A percentile compares a stretch with the other conserved stretches of the same genome.
These are phyloP conservation scores for Mortierella sp. DNA, from an alignment of 371 early-diverging fungal genomes.

Conservation along the genomic window DNA sequence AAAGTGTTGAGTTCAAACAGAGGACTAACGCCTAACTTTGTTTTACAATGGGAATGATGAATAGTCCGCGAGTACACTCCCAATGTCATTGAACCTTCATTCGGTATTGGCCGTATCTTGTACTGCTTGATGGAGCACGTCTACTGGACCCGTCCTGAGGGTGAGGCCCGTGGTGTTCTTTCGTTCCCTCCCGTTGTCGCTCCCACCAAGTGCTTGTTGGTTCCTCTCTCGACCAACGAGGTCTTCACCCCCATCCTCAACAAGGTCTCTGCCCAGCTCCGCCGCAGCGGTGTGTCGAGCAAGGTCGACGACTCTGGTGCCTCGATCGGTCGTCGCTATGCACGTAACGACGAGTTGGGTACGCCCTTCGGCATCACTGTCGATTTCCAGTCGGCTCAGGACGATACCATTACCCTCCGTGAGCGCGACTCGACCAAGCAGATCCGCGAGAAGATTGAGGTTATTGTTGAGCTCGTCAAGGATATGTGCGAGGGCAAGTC, in stretches of 20 bases:
- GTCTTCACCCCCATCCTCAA: constrained; percentile 76
- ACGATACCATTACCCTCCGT: constrained; percentile 96
- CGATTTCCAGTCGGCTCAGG: constrained; percentile 97
- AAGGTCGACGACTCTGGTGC: constrained; percentile 92
- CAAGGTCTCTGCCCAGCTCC: constrained; percentile 67
- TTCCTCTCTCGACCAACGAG: constrained; percentile 88
- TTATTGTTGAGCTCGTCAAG: constrained; percentile 79
- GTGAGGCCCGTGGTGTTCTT: constrained; percentile 87
- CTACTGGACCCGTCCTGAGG: constrained; percentile 93
- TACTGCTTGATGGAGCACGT: constrained; percentile 98
- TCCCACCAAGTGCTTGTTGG: constrained; percentile 95
- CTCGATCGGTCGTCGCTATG: constrained; percentile 98
- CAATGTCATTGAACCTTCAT: constrained; percentile 99
- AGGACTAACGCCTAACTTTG: neutral
- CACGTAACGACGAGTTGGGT: constrained; percentile 99
- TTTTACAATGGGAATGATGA: neutral
- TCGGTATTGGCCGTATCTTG: constrained; percentile 99
- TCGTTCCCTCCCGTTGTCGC: constrained; percentile 95
- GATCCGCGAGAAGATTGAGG: constrained; percentile 87
- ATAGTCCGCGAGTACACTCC: constrained; percentile 97
- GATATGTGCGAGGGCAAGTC: constrained; percentile 74
- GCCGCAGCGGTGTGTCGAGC: constrained; percentile 76
- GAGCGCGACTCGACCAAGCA: constrained; percentile 98
- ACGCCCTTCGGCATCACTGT: constrained; percentile 99
- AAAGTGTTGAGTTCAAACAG: neutral